phyloP scores from a whole-genome alignment of 768 basidiomycete genomes.

The Suillus fuscotomentosus region DNA sequence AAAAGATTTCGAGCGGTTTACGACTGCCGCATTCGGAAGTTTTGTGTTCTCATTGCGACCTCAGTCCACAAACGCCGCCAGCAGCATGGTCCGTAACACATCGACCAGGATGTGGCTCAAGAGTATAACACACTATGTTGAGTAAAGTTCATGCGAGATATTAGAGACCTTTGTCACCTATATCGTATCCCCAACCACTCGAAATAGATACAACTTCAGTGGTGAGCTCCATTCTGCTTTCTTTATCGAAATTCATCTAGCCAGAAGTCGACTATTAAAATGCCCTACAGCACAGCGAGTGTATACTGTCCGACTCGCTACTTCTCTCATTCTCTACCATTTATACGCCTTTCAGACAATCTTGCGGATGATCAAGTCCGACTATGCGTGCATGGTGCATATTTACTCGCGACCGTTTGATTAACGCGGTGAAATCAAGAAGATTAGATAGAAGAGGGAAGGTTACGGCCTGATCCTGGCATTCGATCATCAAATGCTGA shows the following conservation, averaged over 20 bases:
- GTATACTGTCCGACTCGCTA: background rate
- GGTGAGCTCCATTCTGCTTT: background rate
- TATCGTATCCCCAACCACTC: background rate
- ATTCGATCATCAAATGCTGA: background rate
- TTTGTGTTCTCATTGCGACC: background rate
- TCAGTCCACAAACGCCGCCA: background rate
- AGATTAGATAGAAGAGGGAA: background rate
- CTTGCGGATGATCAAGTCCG: background rate
- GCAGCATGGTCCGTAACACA: background rate
- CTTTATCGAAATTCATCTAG: background rate
- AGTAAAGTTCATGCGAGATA: background rate
- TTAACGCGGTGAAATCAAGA: background rate
- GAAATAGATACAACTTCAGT: background rate
- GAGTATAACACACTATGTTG: slow-evolving; percentile 43
- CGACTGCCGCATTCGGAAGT: background rate
- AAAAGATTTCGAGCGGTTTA: background rate
- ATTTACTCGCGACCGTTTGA: background rate
- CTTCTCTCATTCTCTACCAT: background rate
- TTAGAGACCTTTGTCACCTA: background rate
- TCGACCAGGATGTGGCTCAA: slow-evolving; percentile 79
- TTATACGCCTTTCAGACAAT: background rate
- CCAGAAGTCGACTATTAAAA: background rate
- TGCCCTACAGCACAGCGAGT: background rate
- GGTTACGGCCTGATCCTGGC: background rate
- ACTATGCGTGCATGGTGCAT: background rate